Percentiles rank a stretch among this genome's conserved stretches.
Evolutionary conservation across 441 rosid species (phyloP).

Genomic region (Corymbia citriodora): DNA sequence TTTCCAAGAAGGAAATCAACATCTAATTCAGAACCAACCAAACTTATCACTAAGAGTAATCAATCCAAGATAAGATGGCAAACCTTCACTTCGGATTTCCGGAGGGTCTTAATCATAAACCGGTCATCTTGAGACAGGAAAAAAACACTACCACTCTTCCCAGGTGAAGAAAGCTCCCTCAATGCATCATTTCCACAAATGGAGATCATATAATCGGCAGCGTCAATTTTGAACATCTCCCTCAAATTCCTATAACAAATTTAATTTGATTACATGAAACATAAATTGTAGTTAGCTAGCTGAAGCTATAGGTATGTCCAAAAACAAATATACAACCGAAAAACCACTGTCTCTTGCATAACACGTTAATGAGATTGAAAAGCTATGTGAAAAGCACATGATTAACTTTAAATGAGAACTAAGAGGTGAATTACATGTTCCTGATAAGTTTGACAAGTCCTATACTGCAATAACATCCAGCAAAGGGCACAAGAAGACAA

Average conservation of each 20-base stretch:
- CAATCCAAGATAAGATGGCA: constrained; percentile 15
- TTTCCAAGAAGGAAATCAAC: background rate
- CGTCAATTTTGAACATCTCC: constrained; percentile 98
- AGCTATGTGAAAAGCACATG: background rate
- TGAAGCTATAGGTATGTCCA: background rate
- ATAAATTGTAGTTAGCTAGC: background rate
- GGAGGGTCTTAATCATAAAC: constrained; percentile 98
- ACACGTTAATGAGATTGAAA: background rate
- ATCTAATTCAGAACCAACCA: background rate
- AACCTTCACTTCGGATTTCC: constrained; percentile 97
- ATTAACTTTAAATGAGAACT: background rate
- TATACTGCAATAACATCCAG: background rate
- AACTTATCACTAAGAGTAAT: background rate
- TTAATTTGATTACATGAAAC: constrained; percentile 1
- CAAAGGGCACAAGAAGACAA: background rate
- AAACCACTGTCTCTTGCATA: background rate
- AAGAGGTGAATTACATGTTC: background rate
- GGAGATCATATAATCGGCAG: constrained; percentile 98
- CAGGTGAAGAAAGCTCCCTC: constrained; percentile 97
- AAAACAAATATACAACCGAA: background rate
- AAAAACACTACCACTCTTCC: constrained; percentile 96
- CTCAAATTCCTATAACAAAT: constrained; percentile 64
- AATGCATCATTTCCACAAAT: constrained; percentile 97
- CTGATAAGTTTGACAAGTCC: background rate
- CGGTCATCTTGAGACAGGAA: constrained; percentile 96